Conservation (phyloP, 2,329 filamentous ascomycete species). For the Rugonectria rugulosa region DNA sequence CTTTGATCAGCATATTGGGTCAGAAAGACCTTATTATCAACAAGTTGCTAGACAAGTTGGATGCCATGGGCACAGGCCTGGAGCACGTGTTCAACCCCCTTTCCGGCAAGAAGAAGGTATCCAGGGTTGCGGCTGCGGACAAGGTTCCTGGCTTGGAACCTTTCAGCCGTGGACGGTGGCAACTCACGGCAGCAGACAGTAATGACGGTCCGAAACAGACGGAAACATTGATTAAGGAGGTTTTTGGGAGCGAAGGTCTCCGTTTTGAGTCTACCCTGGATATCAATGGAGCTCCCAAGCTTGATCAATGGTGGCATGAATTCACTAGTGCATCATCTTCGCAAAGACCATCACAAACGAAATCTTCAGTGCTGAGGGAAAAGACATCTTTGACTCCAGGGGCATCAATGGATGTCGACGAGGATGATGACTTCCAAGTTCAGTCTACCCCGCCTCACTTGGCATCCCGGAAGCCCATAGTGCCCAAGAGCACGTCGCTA, state of each 20-base stretch:
- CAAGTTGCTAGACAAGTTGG: conserved; percentile 62
- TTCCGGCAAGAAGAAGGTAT: conserved; percentile 56
- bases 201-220: conserved; percentile 42
- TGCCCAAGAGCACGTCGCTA: conserved; percentile 13
- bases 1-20: conserved; percentile 51
- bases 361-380: conserved; percentile 14
- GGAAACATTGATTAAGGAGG: conserved; percentile 48
- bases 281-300: conserved; percentile 42
- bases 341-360: conserved; percentile 27
- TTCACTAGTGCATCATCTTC: conserved; percentile 45
- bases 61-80: conserved; percentile 57
- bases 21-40: conserved; percentile 61
- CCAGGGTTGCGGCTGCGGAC: conserved; percentile 53
- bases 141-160: conserved; percentile 60
- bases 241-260: conserved; percentile 50
- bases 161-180: conserved; percentile 54
- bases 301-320: conserved; percentile 60
- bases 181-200: conserved; percentile 33
- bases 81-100: conserved; percentile 62
- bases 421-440: conserved; percentile 58
- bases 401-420: conserved; percentile 32
- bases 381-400: conserved; percentile 25
- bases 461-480: conserved; percentile 32
- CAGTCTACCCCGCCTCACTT: conserved; percentile 56
- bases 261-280: conserved; percentile 39